Base-by-base conservation (phyloP, 257 asterid species). In the Linaria vulgaris region DNA sequence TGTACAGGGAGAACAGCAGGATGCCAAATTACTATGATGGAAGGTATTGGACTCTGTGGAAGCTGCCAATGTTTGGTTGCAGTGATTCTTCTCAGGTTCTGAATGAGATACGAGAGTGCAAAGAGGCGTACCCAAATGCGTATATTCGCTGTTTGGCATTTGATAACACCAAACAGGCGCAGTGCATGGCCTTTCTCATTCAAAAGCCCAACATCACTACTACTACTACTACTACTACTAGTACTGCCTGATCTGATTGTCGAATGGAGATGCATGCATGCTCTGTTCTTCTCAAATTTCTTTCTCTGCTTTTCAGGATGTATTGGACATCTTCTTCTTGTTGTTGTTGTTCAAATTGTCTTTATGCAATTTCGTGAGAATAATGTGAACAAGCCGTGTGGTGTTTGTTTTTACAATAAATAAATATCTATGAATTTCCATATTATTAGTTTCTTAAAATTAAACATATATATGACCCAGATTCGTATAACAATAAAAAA, bases 81-180 rank as follows among this genome's bases (percentile, higher is more conserved):
- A 75, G 9, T 25, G 71, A 68, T 21, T 41, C 75, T 2, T 48
- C 73, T 20, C 78, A 59, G 22, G 85, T 70, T 46, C 72, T 82
- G 17, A 47, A 58, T 46, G 83, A 82, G 62, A 71, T 84, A 22
- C 66, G 78, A n/a, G 81, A 76, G 45, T 80, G 87, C 78, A 78
- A 67, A 56, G 73, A 69, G 38, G 79, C 76, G 13, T 76, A 85
- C 52, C 85, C 89, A 17, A 70, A 76, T 41, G 80, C 82, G 64
- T 82, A 67, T 21, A 82, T 82, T 60, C 85, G 86, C 3, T 78
- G 83, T 69, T 56, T 80, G 71, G 89, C 87, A 16, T 74, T 76
- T 56, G 77, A 82, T 69, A 82, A 74, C 74, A 62, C 16, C 11
- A 74, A 70, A 22, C 85, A 82, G 73, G 85, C 9, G 0, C 85